phyloP scores from a whole-genome alignment of 2,329 filamentous ascomycete species.

The Macrophomina phaseolina region DNA sequence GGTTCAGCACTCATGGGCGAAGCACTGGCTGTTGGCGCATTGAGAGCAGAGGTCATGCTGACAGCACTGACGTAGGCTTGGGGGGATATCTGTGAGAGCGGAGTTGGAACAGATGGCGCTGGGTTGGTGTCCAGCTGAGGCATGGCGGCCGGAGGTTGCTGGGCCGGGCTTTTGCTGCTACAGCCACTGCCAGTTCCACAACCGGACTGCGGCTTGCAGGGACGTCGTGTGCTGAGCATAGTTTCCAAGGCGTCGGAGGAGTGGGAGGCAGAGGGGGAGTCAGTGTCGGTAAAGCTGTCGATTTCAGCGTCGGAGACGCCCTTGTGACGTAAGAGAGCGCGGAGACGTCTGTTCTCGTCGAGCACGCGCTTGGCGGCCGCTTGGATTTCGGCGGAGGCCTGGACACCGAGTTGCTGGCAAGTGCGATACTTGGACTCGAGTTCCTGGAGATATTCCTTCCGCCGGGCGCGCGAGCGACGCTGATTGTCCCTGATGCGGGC shows the following conservation, averaged over 20 bases:
- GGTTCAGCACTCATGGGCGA: neutral
- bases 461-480: constrained; percentile 73
- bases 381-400: constrained; percentile 75
- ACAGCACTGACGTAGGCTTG: neutral
- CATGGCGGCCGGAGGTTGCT: neutral
- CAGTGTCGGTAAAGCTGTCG: constrained; percentile 35
- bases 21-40: neutral
- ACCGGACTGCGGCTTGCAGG: constrained; percentile 32
- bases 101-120: neutral
- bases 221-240: constrained; percentile 41
- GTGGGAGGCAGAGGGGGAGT: constrained; percentile 14
- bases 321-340: constrained; percentile 62
- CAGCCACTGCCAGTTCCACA: constrained; percentile 9
- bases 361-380: constrained; percentile 70
- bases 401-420: constrained; percentile 69
- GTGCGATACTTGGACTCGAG: constrained; percentile 68
- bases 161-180: neutral
- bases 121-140: neutral
- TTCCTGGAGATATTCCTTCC: constrained; percentile 74
- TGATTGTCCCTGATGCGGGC: constrained; percentile 78
- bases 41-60: constrained; percentile 4
- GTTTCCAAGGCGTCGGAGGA: constrained; percentile 33
- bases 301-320: constrained; percentile 65
- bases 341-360: constrained; percentile 71
- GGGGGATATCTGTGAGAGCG: neutral